Evolutionary conservation across 768 basidiomycete genomes (phyloP).

Genomic region (Trametes cubensis): DNA sequence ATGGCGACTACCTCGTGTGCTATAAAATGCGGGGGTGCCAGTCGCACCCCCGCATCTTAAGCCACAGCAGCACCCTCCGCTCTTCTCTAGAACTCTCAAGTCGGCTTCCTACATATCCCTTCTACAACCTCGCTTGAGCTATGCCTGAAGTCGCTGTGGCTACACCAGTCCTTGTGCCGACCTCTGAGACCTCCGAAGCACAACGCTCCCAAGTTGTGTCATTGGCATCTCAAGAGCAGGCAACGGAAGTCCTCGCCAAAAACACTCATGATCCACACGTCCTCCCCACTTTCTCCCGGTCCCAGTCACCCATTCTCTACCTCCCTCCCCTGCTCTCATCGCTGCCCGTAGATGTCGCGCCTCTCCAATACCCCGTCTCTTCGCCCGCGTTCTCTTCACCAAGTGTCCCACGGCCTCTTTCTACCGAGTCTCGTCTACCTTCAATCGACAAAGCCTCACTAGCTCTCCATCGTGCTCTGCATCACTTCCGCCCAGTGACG

Average conservation of each 20-base stretch:
- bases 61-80: neutral
- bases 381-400: constrained; percentile 26
- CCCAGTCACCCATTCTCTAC: constrained; percentile 64
- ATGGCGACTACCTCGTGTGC: constrained; percentile 1
- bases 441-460: constrained; percentile 84
- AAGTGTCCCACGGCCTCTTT: constrained; percentile 42
- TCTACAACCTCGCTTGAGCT: neutral
- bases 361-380: constrained; percentile 20
- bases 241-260: neutral
- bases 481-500: constrained; percentile 66
- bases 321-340: constrained; percentile 85
- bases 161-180: constrained; percentile 2
- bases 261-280: constrained; percentile 54
- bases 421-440: constrained; percentile 78
- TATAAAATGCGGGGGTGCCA: constrained; percentile 6
- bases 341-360: constrained; percentile 51
- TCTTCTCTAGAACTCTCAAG: neutral
- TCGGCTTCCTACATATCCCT: neutral
- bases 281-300: constrained; percentile 53
- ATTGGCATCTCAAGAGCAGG: constrained; percentile 5
- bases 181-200: neutral
- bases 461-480: constrained; percentile 83
- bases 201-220: neutral
- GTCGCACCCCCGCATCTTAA: neutral
- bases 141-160: constrained; percentile 22